Conservation (phyloP, 176 grass and related monocot genomes). For the Saccharum spontaneum region DNA sequence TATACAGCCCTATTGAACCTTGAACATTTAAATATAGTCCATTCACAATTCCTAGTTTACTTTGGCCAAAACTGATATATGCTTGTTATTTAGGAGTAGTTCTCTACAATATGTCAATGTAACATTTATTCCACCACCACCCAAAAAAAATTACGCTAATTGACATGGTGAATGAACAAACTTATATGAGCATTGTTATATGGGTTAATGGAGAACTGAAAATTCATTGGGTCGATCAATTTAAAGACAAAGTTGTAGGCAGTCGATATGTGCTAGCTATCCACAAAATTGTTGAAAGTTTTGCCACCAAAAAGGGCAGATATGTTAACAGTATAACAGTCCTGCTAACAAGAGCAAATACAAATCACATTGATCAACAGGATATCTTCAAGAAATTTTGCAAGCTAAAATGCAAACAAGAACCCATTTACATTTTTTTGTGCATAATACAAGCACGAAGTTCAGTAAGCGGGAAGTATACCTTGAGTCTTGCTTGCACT, state of each 20-base stretch:
- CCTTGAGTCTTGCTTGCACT: constrained; percentile 34
- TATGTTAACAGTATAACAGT: background rate
- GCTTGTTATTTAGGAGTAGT: background rate
- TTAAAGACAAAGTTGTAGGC: background rate
- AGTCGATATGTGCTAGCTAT: background rate
- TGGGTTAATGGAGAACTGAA: background rate
- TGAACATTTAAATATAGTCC: background rate
- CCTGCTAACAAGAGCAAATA: background rate
- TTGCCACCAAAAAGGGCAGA: background rate
- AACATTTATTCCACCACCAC: too few relatives aligned
- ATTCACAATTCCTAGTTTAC: background rate
- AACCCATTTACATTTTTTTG: background rate
- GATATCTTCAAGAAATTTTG: background rate
- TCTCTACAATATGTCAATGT: background rate
- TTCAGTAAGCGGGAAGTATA: constrained; percentile 27
- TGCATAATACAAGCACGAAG: background rate
- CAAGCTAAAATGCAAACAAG: background rate
- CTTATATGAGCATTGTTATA: background rate
- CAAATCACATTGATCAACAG: constrained; percentile 4
- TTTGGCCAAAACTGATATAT: background rate
- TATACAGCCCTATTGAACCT: background rate
- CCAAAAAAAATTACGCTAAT: background rate
- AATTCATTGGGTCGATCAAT: background rate
- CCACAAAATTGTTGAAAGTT: background rate
- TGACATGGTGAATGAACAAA: background rate